Base-by-base conservation (phyloP, 345 rosid genomes). In the Salix purpurea region DNA sequence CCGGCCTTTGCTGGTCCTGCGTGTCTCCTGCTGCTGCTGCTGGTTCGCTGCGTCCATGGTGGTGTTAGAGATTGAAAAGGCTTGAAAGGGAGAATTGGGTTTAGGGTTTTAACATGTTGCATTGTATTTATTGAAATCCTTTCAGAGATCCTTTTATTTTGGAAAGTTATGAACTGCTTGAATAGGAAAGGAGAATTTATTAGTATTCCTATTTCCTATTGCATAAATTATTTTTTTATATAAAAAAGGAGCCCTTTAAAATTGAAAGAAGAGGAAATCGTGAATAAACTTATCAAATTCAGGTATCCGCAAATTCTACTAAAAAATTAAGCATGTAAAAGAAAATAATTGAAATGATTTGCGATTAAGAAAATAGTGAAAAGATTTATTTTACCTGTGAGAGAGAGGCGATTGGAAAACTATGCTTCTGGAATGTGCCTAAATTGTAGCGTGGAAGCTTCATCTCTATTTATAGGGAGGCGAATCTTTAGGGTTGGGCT, bases 1-100 rank as follows among this genome's bases (percentile, higher is more conserved):
- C 1, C 82, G 74, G 12, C 82, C 82, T 74, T n/a, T 75, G 72
- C 52, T 75, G 1, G 65, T 48, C 24, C 9, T 50, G 36, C 65
- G 65, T 16, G 23, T 50, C 18, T 7, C 50, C 26, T 34, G 44
- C 36, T 32, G 69, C 1, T 65, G 69, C 23, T 48, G 54, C 4
- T 3, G 46, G 46, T 40, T 40, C 46, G 30, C 4, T 15, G 24
- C 15, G 14, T 46, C 52, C 52, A 46, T 46, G 52, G 18, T 14
- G 5, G 52, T 34, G 37, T 2, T 14, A 4, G 0, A 46, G 52
- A 46, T 46, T 4, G 14, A 46, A 12, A 46, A 46, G 6, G 52
- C 52, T 46, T 46, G 18, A 14, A 46, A 46, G 52, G 52, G 50
- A 13, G 16, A 46, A 4, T 14, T 3, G 50, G 18, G 52, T 46